phyloP scores from a whole-genome alignment of 345 rosid species.

The Syzygium aqueum region DNA sequence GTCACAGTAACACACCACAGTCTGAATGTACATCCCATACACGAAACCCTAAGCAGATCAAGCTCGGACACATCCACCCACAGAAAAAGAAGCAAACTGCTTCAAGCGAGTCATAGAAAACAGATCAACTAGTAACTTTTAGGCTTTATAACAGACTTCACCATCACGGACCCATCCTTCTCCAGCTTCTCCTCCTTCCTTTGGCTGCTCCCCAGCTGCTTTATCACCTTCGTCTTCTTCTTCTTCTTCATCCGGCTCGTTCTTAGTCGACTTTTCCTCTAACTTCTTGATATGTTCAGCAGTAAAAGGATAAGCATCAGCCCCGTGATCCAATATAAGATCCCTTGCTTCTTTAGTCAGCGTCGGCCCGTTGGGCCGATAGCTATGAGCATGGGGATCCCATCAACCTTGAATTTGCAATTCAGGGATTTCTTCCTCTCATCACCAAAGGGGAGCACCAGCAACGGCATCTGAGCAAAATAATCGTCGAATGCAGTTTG shows the following conservation, averaged over 20 bases:
- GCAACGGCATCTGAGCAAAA: slow-evolving; percentile 33
- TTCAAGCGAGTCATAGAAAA: neutral
- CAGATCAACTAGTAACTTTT: slow-evolving; percentile 15
- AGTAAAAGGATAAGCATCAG: slow-evolving; percentile 37
- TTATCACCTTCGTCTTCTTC: neutral
- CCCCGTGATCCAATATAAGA: slow-evolving; percentile 13
- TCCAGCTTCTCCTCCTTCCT: neutral
- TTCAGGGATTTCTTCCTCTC: slow-evolving; percentile 17
- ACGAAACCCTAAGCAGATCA: neutral
- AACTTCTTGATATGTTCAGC: slow-evolving; percentile 12
- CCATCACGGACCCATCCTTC: slow-evolving; percentile 45
- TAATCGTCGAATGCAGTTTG: slow-evolving; percentile 16
- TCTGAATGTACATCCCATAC: neutral
- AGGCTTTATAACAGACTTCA: neutral
- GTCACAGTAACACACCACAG: neutral
- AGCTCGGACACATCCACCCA: neutral
- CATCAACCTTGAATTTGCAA: slow-evolving; percentile 20
- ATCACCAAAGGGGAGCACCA: slow-evolving; percentile 32
- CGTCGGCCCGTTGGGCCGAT: slow-evolving; percentile 28
- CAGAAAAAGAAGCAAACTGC: neutral
- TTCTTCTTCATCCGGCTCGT: neutral
- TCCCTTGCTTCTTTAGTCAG: slow-evolving; percentile 16
- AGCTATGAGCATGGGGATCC: slow-evolving; percentile 30
- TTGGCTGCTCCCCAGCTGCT: neutral
- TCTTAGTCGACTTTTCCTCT: slow-evolving; percentile 9